A percentile compares a stretch with the other conserved stretches of the same genome.
Conservation (phyloP, 495 filamentous ascomycete species). For the Penicillium lividum region DNA sequence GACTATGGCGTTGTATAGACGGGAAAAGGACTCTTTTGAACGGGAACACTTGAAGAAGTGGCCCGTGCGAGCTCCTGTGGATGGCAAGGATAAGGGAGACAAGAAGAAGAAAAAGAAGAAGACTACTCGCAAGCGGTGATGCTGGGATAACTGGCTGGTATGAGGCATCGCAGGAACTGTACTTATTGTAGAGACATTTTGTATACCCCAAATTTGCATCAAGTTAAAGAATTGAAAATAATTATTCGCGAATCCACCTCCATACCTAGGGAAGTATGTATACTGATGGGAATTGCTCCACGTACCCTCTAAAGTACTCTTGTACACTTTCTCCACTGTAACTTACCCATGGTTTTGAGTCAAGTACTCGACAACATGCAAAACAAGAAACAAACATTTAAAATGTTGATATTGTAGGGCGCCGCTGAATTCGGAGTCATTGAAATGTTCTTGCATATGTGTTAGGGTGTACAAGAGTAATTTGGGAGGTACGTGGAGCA, state of each 20-base stretch:
- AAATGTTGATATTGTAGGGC: no score
- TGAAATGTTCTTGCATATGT: no score
- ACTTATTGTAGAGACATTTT: constrained; percentile 19
- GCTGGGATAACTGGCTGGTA: background rate
- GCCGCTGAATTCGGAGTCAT: no score
- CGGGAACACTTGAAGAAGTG: constrained; percentile 67
- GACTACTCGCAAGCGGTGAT: constrained; percentile 48
- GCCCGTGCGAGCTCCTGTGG: constrained; percentile 48
- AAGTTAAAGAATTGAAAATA: constrained; percentile 14
- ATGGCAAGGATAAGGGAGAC: constrained; percentile 40
- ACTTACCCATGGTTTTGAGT: no score
- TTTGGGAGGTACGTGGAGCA: no score
- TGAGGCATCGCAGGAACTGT: constrained; percentile 14
- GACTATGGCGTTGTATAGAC: constrained; percentile 82
- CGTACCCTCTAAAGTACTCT: no score
- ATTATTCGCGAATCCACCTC: background rate
- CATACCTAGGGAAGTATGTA: no score
- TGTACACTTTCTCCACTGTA: no score
- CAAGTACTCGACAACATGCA: no score
- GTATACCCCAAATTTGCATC: constrained; percentile 33
- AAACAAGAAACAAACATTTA: no score
- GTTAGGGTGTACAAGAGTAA: no score
- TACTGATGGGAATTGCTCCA: no score
- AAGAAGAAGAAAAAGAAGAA: constrained; percentile 58
- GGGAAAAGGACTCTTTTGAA: constrained; percentile 82